Base-by-base conservation (phyloP, 177 flowering plant species). In the Telopea speciosissima region DNA sequence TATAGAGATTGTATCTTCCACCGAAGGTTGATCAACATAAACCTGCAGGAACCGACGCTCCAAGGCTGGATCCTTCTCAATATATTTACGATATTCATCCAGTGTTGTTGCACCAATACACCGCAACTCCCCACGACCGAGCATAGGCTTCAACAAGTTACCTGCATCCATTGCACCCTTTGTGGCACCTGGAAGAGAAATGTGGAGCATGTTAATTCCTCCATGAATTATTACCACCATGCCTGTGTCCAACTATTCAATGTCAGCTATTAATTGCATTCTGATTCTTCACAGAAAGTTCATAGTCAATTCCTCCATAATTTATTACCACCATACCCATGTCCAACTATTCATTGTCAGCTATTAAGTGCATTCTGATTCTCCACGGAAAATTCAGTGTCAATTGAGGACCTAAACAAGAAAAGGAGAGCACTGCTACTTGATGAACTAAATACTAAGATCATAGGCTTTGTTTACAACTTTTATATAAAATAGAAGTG, bases 91-190 rank as follows among this genome's bases (percentile, higher is more conserved):
- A 72, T 92, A 94, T 70, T 94, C 98, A 83, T 94, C 92, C 67
- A 94, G 79, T 14, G 98, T 94, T 33, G 98, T 92, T 56, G 98
- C 97, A 74, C 98, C 98, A 68, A 94, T 93, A 73, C 98, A 93
- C 25, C 93, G 83, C 67, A 93, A 73, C 79, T 92, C 97, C 66
- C 98, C 98, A 44, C 97, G 87, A 63, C 94, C 98, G 79, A 93
- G 96, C 97, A 90, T 92, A 11, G 98, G 97, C 79, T 93, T 93
- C 84, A 93, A 79, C 28, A 93, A 85, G 81, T 93, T 92, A 36
- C 94, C 92, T 3, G 98, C 98, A 83, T 92, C 98, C 97, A 92
- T 92, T 63, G 98, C 96, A 79, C 96, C 98, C 81, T 86, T 89
- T 33, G 97, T 89, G 19, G 97, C 97, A 88, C 98, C 98, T 93